Evolutionary conservation across 2,329 filamentous ascomycete species (phyloP).

Genomic region (Fusarium pseudoanthophilum): DNA sequence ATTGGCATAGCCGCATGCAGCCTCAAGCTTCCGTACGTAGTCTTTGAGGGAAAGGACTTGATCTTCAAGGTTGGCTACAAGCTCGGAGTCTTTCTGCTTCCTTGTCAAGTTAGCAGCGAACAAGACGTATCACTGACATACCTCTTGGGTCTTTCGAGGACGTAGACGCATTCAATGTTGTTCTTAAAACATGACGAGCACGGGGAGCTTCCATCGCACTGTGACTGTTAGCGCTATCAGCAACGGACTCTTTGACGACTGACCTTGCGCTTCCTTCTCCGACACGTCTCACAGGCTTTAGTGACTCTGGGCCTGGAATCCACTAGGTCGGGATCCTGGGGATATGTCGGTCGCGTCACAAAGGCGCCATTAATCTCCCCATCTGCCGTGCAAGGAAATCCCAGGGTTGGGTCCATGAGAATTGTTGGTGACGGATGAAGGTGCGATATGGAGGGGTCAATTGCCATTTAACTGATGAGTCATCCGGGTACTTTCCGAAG

Average conservation of each 20-base stretch:
- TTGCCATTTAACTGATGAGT: not conserved
- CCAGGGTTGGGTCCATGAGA: not conserved
- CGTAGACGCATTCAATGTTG: not conserved
- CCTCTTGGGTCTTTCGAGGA: not conserved
- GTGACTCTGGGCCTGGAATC: not conserved
- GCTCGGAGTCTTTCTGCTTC: not conserved
- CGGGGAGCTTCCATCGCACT: not conserved
- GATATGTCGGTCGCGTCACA: not conserved
- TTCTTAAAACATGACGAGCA: not conserved
- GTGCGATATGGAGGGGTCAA: not conserved
- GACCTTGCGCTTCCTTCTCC: not conserved
- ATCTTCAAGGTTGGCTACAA: not conserved
- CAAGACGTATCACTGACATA: not conserved
- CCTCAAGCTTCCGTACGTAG: not conserved
- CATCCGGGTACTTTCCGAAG: not conserved
- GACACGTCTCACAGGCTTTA: not conserved
- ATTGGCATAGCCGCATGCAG: not conserved
- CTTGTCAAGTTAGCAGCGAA: not conserved
- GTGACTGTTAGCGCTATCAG: not conserved
- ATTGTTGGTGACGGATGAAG: not conserved
- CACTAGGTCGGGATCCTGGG: rapidly evolving
- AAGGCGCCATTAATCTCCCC: too few species aligned
- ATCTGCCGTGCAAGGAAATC: not conserved
- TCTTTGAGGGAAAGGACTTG: not conserved
- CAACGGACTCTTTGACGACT: not conserved